Evolutionary conservation across 106 monocot genomes (phyloP).

Genomic region (Dioscorea zingiberensis): DNA sequence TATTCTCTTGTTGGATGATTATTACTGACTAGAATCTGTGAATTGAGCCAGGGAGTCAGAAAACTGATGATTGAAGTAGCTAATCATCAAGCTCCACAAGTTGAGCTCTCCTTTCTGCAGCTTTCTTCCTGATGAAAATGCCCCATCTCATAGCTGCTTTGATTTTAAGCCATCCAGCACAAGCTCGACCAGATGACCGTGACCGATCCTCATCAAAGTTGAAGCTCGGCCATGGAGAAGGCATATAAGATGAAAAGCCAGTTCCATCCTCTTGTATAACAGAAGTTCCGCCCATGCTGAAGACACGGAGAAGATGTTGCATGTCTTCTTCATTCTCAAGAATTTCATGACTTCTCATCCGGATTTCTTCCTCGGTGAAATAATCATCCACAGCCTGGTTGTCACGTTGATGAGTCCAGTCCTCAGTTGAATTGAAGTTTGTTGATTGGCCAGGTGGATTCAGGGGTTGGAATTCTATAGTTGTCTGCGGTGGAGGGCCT

Average conservation of each 20-base stretch:
- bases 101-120: slow-evolving; percentile 44
- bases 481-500: slow-evolving; percentile 24
- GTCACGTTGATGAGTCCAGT: slow-evolving; percentile 31
- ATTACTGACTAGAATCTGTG: no score
- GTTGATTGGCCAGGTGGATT: slow-evolving; percentile 18
- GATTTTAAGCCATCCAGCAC: slow-evolving; percentile 65
- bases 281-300: slow-evolving; percentile 35
- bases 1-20: no score
- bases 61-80: not conserved
- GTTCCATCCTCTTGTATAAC: slow-evolving; percentile 21
- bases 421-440: slow-evolving; percentile 25
- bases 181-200: slow-evolving; percentile 34
- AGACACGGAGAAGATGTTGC: slow-evolving; percentile 48
- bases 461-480: slow-evolving; percentile 20
- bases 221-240: slow-evolving; percentile 20
- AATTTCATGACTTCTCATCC: slow-evolving; percentile 52
- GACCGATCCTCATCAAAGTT: slow-evolving; percentile 24
- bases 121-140: slow-evolving; percentile 51
- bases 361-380: slow-evolving; percentile 52
- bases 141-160: slow-evolving; percentile 77
- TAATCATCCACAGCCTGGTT: slow-evolving; percentile 20
- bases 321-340: slow-evolving; percentile 54
- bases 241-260: slow-evolving; percentile 13
- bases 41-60: no score
- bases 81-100: slow-evolving; percentile 42